Conservation (phyloP, 352 stramenopile genomes). For the Globisporangium perplexum region DNA sequence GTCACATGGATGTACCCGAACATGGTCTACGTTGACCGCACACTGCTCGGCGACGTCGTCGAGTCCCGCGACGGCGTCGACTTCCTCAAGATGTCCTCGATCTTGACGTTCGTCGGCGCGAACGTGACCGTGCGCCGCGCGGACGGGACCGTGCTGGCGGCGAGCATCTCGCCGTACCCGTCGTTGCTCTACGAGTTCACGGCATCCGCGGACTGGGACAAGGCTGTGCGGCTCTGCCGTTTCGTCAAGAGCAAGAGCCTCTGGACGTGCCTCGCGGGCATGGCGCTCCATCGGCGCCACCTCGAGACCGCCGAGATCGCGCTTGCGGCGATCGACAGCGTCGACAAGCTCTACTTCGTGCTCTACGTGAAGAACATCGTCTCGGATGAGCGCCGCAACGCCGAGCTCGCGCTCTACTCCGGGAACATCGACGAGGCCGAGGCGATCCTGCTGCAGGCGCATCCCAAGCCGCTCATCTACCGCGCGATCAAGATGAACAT, state of each 20-base stretch:
- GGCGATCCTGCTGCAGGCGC: slow-evolving; percentile 87
- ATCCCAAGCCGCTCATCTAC: slow-evolving; percentile 85
- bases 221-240: slow-evolving; percentile 88
- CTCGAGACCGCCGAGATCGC: slow-evolving; percentile 90
- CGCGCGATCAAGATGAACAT: slow-evolving; percentile 94
- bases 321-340: slow-evolving; percentile 85
- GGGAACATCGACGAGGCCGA: slow-evolving; percentile 90
- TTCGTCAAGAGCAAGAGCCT: slow-evolving; percentile 87
- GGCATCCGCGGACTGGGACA: slow-evolving; percentile 79
- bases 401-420: slow-evolving; percentile 83
- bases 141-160: slow-evolving; percentile 82
- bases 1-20: slow-evolving; percentile 90
- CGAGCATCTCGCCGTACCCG: slow-evolving; percentile 75
- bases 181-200: slow-evolving; percentile 88
- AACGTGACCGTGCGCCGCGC: slow-evolving; percentile 83
- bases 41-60: slow-evolving; percentile 77
- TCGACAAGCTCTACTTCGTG: slow-evolving; percentile 94
- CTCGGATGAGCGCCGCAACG: slow-evolving; percentile 83
- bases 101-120: slow-evolving; percentile 84
- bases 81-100: slow-evolving; percentile 83
- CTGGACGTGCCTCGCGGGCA: slow-evolving; percentile 89
- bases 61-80: slow-evolving; percentile 69
- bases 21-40: slow-evolving; percentile 90
- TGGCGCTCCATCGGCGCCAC: slow-evolving; percentile 86
- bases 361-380: slow-evolving; percentile 83